phyloP scores from a whole-genome alignment of 495 filamentous ascomycete species.

The Aspergillus saccharolyticus region DNA sequence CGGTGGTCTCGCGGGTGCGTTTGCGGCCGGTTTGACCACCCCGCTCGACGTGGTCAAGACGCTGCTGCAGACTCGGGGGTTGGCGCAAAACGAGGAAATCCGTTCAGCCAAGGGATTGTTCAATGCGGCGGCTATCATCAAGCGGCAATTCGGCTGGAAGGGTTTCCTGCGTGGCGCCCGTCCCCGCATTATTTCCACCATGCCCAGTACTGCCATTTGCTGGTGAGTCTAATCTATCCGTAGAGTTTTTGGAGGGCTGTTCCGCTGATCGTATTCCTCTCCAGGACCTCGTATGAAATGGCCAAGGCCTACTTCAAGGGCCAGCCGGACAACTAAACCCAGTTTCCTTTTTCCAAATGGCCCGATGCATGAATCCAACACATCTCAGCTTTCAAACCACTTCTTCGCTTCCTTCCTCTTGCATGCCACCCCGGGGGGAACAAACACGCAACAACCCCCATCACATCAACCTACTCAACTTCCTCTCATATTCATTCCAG shows the following conservation, averaged over 20 bases:
- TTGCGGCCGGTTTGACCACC: conserved; percentile 89
- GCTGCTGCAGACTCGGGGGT: conserved; percentile 86
- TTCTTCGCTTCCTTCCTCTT: neutral
- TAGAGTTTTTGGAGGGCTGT: conserved; percentile 26
- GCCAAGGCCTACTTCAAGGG: conserved; percentile 69
- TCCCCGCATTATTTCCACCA: conserved; percentile 89
- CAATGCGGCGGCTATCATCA: conserved; percentile 77
- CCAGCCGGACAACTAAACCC: conserved; percentile 24
- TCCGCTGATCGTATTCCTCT: conserved; percentile 16
- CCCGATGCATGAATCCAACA: conserved; percentile 17
- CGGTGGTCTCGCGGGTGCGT: conserved; percentile 85
- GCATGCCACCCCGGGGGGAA: neutral
- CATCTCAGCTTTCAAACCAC: neutral
- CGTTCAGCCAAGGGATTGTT: conserved; percentile 77
- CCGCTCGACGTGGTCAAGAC: conserved; percentile 98
- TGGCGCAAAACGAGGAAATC: conserved; percentile 73
- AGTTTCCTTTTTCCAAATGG: conserved; percentile 2
- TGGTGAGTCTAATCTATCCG: conserved; percentile 55
- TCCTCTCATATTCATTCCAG: conserved; percentile 8
- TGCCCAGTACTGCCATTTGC: conserved; percentile 98
- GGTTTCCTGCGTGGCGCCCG: conserved; percentile 92
- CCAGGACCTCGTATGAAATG: conserved; percentile 72
- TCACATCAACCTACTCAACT: conserved; percentile 9
- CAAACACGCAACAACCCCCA: neutral
- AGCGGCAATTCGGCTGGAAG: conserved; percentile 71